Conservation (phyloP, 768 basidiomycete species). For the Sporobolomyces roseus region DNA sequence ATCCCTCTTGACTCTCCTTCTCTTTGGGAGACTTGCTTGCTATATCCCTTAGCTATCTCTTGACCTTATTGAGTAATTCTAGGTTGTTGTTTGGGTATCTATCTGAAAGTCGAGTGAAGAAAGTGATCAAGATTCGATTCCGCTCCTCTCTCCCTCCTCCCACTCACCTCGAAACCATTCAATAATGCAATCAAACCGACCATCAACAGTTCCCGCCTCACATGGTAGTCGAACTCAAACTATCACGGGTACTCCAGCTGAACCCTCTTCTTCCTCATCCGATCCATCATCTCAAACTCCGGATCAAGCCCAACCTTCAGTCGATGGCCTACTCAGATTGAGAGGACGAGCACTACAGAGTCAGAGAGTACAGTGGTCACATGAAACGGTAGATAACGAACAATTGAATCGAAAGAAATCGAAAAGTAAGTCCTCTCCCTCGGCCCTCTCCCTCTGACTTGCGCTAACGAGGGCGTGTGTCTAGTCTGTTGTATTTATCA, state of each 20-base stretch:
- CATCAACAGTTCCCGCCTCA: slow-evolving; percentile 6
- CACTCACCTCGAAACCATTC: not conserved
- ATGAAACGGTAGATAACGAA: slow-evolving; percentile 86
- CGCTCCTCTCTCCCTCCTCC: not conserved
- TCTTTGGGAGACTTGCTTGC: too few species aligned
- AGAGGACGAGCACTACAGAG: slow-evolving; percentile 4
- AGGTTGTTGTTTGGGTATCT: too few species aligned
- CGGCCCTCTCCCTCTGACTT: not conserved
- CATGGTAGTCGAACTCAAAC: slow-evolving; percentile 6
- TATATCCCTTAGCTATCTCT: too few species aligned
- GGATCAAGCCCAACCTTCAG: not conserved
- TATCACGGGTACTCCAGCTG: not conserved
- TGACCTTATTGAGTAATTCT: too few species aligned
- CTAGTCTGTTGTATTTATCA: slow-evolving; percentile 43
- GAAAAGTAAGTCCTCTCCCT: slow-evolving; percentile 80
- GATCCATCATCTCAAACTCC: not conserved
- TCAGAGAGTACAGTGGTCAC: slow-evolving; percentile 70
- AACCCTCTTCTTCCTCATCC: not conserved
- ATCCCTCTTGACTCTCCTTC: too few species aligned
- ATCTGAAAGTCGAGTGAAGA: not conserved
- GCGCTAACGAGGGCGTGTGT: too few species aligned
- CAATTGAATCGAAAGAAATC: slow-evolving; percentile 82
- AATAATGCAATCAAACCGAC: slow-evolving; percentile 1
- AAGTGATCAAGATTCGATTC: not conserved
- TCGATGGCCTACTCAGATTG: slow-evolving; percentile 14